Evolutionary conservation across 768 basidiomycete species (phyloP).

Genomic region (Lactifluus subvellereus): DNA sequence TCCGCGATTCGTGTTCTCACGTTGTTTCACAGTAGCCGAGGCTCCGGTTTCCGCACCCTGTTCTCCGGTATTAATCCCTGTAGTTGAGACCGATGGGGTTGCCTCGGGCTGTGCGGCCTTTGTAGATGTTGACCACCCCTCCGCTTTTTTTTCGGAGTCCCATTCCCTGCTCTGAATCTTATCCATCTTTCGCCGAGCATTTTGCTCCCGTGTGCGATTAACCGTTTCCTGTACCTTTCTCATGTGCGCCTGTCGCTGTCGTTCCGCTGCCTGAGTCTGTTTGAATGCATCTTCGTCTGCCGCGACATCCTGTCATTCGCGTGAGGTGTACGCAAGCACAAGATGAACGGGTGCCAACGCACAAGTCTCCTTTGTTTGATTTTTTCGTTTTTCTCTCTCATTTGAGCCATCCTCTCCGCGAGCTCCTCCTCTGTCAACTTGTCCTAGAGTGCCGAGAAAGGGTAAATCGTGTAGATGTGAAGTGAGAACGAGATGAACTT

Average conservation of each 20-base stretch:
- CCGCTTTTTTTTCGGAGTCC: conserved; percentile 64
- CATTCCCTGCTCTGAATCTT: conserved; percentile 74
- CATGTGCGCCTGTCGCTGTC: conserved; percentile 47
- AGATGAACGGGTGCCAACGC: conserved; percentile 25
- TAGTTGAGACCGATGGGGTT: conserved; percentile 8
- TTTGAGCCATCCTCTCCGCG: conserved; percentile 60
- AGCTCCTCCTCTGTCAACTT: conserved; percentile 65
- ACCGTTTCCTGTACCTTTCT: conserved; percentile 66
- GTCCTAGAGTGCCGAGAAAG: conserved; percentile 40
- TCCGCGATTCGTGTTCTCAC: background rate
- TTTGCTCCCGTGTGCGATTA: conserved; percentile 68
- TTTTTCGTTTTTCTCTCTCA: conserved; percentile 67
- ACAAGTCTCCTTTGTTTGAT: conserved; percentile 66
- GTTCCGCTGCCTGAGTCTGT: conserved; percentile 61
- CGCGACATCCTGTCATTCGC: conserved; percentile 54
- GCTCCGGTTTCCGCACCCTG: background rate
- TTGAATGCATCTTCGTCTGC: conserved; percentile 78
- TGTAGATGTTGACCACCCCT: conserved; percentile 15
- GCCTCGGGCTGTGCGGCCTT: conserved; percentile 3
- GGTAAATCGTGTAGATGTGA: background rate
- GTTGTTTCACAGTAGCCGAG: conserved; percentile 2
- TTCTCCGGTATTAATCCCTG: conserved; percentile 11
- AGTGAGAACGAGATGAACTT: conserved; percentile 17
- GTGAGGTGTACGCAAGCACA: background rate
- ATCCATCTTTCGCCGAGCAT: conserved; percentile 77